Evolutionary conservation across 2,329 filamentous ascomycete genomes (phyloP), one percentile per base, ranked within the genome.

Genomic region (Aspergillus latus): DNA sequence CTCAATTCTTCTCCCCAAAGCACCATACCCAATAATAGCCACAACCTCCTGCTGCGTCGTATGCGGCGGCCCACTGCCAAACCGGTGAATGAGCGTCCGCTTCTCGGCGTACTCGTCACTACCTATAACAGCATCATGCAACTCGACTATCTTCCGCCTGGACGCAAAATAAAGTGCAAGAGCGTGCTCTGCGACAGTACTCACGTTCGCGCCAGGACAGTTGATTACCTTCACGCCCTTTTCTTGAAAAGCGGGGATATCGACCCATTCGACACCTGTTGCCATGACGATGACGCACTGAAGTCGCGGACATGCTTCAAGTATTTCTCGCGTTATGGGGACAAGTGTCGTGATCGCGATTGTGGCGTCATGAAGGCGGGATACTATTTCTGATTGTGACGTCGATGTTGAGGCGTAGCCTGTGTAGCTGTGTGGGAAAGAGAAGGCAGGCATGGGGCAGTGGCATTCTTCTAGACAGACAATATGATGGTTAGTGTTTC

Each of bases 171-270:
- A 81, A 48, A 82, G 64, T 26, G 73, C 76, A 46, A 82, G 73
- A 4, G 78, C 79, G 69, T 82, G 80, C 63, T 82, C 79, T 37
- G 71, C 72, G 26, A 81, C 79, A 36, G 74, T 70, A 43, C 78
- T 74, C 36, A 80, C 72, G 55, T 81, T 81, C 16, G 78, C 74
- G 13, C 71, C 72, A 5, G 78, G 78, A 37, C 74, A 76, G 54
- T 80, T 79, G 43, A 72, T 75, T 15, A 82, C 73, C 4, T 71
- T 69, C 45, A 82, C 72, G 26, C 75, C 76, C 9, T 76, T 72
- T 16, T 70, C 67, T 32, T 68, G 66, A 44, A 72, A 75, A 37
- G 76, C 76, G 4, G 67, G 66, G 45, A 76, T 71, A 59, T 81
- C 77, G 30, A 82, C 71, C 55, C 72, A 73, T 64, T 80, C 77